Base-by-base conservation (phyloP, 2,329 filamentous ascomycete species). In the Colletotrichum theobromicola region DNA sequence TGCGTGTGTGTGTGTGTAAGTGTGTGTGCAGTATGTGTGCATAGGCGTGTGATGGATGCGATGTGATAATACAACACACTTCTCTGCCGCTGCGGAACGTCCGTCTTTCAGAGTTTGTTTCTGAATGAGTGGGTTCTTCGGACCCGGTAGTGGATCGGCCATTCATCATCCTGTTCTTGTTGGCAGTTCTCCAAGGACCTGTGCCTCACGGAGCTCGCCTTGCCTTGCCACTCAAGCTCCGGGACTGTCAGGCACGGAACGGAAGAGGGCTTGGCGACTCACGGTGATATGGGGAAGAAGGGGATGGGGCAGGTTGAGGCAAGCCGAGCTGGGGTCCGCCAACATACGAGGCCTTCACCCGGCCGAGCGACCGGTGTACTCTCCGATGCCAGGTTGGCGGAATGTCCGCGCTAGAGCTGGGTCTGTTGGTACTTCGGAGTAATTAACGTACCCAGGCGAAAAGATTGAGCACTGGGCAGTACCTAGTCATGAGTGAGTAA, bases 81-180 rank as follows among this genome's bases (percentile, higher is more conserved):
- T 58, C 57, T 63, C 42, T 21, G 42, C n/a, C 69, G 37, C n/a
- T n/a, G 50, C 60, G 50, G 67, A 71, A 16, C 35, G 30, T 50
- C 71, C 50, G 61, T 69, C 61, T 67, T 46, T 74, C 72, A 67
- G 46, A 67, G 69, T 75, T 72, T 67, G 68, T 75, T 67, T 75
- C 72, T 72, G 72, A 75, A 63, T 37, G 64, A 67, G 55, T 53
- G 67, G 72, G 55, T 58, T 72, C 58, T 74, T 35, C 72, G 72
- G 72, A 35, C 68, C 65, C 28, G 63, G 35, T 21, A 35, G 68
- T 60, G 62, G 57, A 64, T 72, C 63, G 28, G n/a, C 30, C 68
- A 70, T 26, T 37, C 68, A 70, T 26, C 62, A 28, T 57, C 55
- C 37, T 67, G 24, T 62, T n/a, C 37, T 50, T 42, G 50, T 16